Base-by-base conservation (phyloP, 176 grass and related monocot species). In the Musa beccarii region DNA sequence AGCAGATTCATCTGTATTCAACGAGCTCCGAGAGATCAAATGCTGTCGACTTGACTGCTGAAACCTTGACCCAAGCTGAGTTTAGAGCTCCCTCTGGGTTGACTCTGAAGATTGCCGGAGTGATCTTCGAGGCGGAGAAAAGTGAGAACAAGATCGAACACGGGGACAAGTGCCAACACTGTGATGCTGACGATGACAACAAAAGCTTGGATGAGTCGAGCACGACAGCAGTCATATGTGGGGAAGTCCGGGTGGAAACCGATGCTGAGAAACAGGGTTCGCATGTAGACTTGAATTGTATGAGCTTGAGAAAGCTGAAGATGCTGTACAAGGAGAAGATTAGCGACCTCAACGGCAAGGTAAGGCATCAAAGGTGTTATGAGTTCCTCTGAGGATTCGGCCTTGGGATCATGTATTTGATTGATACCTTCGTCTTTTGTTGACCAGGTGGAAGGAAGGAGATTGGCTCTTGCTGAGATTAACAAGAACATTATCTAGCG, bases 261-360 rank as follows among this genome's bases (percentile, higher is more conserved):
- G 13, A 50, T 49, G 26, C 67, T 49, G 67, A 49, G 6, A 17
- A 61, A n/a, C 9, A 61, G 56, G 2, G 28, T 22, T 1, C 22
- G 61, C 19, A 20, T 63, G 61, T 63, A 49, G 28, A 69, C 12
- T 69, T 69, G 26, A 49, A n/a, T 10, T 24, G 13, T 11, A 43
- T 19, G 29, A 69, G 67, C 67, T 7, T 69, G 28, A 69, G 28
- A 69, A 49, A 69, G 67, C 67, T 69, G 13, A 69, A 19, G 13
- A 17, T 0, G 5, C 14, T 69, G 14, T 49, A 17, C 10, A 69
- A 69, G 50, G 13, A 49, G 26, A 69, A 69, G 67, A 69, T 34
- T 6, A 69, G 26, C 28, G 43, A 69, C 24, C 14, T 43, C 29
- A 49, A 69, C 26, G 15, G 9, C 19, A 21, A 52, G 14, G 10